Base-by-base conservation (phyloP, 1,284 basidiomycete genomes). In the Ceratobasidium theobromae region DNA sequence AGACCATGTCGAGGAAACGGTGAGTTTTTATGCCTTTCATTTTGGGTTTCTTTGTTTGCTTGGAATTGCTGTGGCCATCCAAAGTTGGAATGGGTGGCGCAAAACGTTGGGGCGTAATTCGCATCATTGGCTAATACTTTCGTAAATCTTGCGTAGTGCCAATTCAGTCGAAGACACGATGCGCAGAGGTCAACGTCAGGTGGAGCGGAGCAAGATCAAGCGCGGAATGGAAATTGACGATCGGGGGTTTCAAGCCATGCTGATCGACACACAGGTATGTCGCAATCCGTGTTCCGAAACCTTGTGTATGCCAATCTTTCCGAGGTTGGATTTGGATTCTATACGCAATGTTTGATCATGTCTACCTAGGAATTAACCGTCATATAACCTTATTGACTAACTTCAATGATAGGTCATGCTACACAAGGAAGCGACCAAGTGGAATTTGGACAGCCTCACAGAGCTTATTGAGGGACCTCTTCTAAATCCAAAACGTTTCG, bases 201-300 rank as follows among this genome's bases (percentile, higher is more conserved):
- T 96, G 4, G 94, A 97, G 72, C 91, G 94, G 73, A 88, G 87
- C 30, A 95, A 91, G 74, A 82, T 96, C 52, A 92, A 93, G 71
- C 82, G 91, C 72, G 90, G 88, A 62, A 87, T 97, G 84, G 89
- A 93, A 76, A 92, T 97, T 83, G 95, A 98, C 72, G 95, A 97
- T 75, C 90, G 84, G 75, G 84, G 87, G 16, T 98, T 96, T 76
- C 92, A 94, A 72, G 80, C 84, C 12, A 85, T 83, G 65, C 79
- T 98, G 58, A 80, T 95, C 35, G 92, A 96, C 71, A 91, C 92
- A 1, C 90, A 93, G 77, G 90, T 91, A 67, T 69, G 74, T 74
- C 18, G 23, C 51, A 58, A n/a, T n/a, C 64, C n/a, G 51, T 40
- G 21, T 4, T 46, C 51, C n/a, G 28, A 27, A n/a, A 16, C 30